Evolutionary conservation across 2,329 filamentous ascomycete species (phyloP).

Genomic region (Arthroderma uncinatum): DNA sequence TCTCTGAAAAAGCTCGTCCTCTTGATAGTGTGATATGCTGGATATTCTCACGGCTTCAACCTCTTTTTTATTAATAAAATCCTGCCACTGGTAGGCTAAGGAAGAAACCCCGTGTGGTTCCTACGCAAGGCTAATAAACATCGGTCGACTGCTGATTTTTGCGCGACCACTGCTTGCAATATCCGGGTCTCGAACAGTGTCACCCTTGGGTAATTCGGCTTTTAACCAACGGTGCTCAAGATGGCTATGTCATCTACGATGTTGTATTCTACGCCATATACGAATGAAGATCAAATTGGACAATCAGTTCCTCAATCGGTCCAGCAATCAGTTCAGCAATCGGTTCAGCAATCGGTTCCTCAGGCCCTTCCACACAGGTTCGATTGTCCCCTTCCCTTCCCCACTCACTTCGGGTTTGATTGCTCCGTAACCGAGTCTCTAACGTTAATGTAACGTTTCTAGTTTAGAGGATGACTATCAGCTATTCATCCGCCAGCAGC

Average conservation of each 20-base stretch:
- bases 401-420: not conserved
- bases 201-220: not conserved
- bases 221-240: not conserved
- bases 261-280: not conserved
- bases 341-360: not conserved
- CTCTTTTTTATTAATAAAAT: not conserved
- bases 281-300: not conserved
- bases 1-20: too few species aligned
- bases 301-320: not conserved
- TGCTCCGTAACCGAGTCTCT: constrained; percentile 4
- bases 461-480: constrained; percentile 34
- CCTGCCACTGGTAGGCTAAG: constrained; percentile 6
- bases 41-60: not conserved
- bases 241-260: not conserved
- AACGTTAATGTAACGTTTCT: not conserved
- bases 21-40: not conserved
- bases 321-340: not conserved
- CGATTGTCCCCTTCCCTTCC: constrained; percentile 6
- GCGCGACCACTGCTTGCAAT: too few species aligned
- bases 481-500: constrained; percentile 54
- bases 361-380: constrained; percentile 31
- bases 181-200: too few species aligned
- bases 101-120: not conserved
- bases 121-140: too few species aligned
- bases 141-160: too few species aligned